Conservation (phyloP, 441 rosid genomes). For the Populus hybrid region DNA sequence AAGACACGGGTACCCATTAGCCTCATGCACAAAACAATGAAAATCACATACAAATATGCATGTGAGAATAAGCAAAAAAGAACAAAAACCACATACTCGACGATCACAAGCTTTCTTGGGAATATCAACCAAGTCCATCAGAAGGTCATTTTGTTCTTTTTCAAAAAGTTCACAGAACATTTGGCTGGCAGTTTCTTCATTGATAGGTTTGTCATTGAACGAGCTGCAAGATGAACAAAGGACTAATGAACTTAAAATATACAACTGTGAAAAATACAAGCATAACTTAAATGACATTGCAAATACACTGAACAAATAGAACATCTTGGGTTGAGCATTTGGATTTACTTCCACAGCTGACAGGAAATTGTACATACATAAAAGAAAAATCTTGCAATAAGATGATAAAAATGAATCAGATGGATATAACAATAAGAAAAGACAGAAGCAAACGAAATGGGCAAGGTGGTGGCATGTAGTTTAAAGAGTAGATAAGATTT, state of each 20-base stretch:
- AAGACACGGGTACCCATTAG: background rate
- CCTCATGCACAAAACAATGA: background rate
- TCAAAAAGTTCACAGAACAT: conserved; percentile 75
- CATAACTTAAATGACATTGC: background rate
- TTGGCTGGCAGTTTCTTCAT: conserved; percentile 54
- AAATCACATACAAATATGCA: background rate
- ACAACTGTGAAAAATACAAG: background rate
- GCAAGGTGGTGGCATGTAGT: background rate
- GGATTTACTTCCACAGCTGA: background rate
- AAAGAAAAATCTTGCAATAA: background rate
- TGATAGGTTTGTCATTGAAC: conserved; percentile 77
- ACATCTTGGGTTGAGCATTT: background rate
- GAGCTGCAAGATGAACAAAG: conserved; percentile 50
- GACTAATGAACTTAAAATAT: background rate
- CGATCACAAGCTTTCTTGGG: conserved; percentile 97
- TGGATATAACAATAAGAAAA: background rate
- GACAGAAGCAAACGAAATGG: background rate
- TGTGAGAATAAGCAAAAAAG: background rate
- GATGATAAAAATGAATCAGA: background rate
- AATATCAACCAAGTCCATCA: conserved; percentile 75
- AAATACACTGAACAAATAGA: background rate
- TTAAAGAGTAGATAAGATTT: background rate
- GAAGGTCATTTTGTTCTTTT: conserved; percentile 86
- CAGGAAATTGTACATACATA: background rate
- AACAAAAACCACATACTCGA: conserved; percentile 33